These are phyloP conservation scores for Alnus glutinosa DNA, from an alignment of 306 rosid genomes.

Conservation along the genomic window DNA sequence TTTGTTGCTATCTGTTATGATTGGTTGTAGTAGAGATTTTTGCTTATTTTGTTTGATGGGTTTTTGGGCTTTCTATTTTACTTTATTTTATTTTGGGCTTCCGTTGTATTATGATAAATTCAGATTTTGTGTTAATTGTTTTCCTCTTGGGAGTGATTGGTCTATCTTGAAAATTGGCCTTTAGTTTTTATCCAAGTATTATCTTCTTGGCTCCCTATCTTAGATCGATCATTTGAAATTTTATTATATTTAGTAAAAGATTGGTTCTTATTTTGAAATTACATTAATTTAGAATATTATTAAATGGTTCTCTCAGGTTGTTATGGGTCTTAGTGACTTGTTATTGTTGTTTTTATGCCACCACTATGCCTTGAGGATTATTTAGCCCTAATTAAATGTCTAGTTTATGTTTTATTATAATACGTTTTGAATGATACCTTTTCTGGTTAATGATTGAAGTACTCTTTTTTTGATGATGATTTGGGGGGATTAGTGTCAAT, in stretches of 20 bases:
- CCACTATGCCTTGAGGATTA: neutral
- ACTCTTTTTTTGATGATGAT: neutral
- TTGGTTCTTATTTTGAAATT: neutral
- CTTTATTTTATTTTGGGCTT: neutral
- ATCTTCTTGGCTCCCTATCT: neutral
- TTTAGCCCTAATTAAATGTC: neutral
- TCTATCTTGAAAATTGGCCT: neutral
- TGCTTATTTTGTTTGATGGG: neutral
- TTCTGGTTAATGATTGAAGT: neutral
- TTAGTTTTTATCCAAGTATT: neutral
- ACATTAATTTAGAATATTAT: neutral
- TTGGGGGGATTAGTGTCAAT: neutral
- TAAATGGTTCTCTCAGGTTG: neutral
- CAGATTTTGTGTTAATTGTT: neutral
- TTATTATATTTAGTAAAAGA: neutral
- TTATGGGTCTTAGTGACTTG: neutral
- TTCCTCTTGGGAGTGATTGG: neutral
- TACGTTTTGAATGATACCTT: neutral
- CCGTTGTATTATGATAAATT: slow-evolving; percentile 5
- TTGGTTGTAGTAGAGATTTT: slow-evolving; percentile 8
- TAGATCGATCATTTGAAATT: neutral
- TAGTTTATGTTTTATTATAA: neutral
- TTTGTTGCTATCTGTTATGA: neutral
- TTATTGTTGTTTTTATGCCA: neutral
- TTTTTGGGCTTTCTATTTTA: neutral